Evolutionary conservation across 345 rosid genomes (phyloP), one percentile per base, ranked within the genome.

Genomic region (Corymbia maculata): DNA sequence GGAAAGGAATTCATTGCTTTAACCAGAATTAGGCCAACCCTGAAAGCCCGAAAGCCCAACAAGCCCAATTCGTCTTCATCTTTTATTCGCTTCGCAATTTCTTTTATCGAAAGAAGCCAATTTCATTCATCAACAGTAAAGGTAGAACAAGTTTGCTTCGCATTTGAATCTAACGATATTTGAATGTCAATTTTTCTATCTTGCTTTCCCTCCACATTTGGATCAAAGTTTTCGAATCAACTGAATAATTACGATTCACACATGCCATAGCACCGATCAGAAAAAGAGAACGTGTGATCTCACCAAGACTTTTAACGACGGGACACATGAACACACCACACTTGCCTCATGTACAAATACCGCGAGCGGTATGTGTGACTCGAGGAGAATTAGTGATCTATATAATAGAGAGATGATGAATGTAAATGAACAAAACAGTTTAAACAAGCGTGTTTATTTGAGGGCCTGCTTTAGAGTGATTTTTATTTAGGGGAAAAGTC

Each of bases 211-310:
- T 36, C 42, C 42, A 36, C 42, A 36, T 36, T 36, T 36, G 42
- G 42, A 36, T 36, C 4, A 2, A 36, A 36, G 3, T 36, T 61
- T 61, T 26, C 32, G 32, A 61, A 61, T 61, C 32, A 61, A 61
- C 7, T 61, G 68, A 13, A 28, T 28, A 28, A n/a, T 12, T 2
- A n/a, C 3, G 68, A 15, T 28, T 61, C 68, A 11, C 9, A 61
- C 7, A 61, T 28, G 3, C 30, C 32, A 28, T 6, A 2, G 6
- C 68, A 61, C 32, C 8, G 5, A 6, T 61, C 4, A 4, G 0
- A 61, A 28, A 61, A 14, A 26, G 68, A 55, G 68, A 28, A 61
- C 0, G 15, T 61, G 5, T 26, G 26, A 26, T 59, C 68, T 59
- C 7, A 1, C 68, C 4, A 26, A 5, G 32, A 59, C 32, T 59